Percentiles rank a stretch among this genome's conserved stretches.
These are phyloP conservation scores for Zasmidium citrigriseum DNA, from an alignment of 2,329 filamentous ascomycete species.

Conservation along the genomic window DNA sequence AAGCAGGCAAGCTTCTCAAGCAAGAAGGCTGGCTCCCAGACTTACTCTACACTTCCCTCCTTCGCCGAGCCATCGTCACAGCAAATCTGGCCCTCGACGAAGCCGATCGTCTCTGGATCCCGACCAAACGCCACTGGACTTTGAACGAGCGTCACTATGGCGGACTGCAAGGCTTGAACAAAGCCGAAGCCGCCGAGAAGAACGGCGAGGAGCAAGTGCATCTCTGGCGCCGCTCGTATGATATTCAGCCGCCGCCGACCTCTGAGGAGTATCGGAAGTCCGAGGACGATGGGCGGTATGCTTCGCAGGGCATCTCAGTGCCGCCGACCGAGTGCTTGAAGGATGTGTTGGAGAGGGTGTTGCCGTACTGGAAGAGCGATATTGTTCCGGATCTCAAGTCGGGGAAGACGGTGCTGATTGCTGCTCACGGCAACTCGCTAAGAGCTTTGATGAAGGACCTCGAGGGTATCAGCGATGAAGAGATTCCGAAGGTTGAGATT, in stretches of 20 bases:
- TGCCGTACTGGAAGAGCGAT: conserved; percentile 14
- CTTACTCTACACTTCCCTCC: conserved; percentile 14
- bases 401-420: conserved; percentile 13
- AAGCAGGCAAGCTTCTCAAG: conserved; percentile 13
- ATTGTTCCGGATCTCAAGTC: conserved; percentile 9
- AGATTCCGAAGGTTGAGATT: conserved; percentile 17
- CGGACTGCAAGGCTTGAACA: conserved; percentile 13
- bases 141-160: conserved; percentile 18
- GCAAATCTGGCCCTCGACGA: conserved; percentile 12
- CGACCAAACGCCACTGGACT: conserved; percentile 8
- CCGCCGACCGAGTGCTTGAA: conserved; percentile 18
- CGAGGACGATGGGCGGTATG: conserved; percentile 15
- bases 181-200: conserved; percentile 11
- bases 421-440: conserved; percentile 15
- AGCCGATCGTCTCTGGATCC: conserved; percentile 12
- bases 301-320: conserved; percentile 2
- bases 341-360: conserved; percentile 12
- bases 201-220: conserved; percentile 15
- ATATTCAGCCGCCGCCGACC: conserved; percentile 7
- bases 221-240: conserved; percentile 8
- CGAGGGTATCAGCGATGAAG: conserved; percentile 14
- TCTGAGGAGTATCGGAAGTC: conserved; percentile 10
- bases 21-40: conserved; percentile 13
- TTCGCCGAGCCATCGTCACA: conserved; percentile 14
- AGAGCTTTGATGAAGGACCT: conserved; percentile 17